A percentile compares a stretch with the other conserved stretches of the same genome.
Evolutionary conservation across 257 asterid species (phyloP).

Genomic region (Penstemon eatonii): DNA sequence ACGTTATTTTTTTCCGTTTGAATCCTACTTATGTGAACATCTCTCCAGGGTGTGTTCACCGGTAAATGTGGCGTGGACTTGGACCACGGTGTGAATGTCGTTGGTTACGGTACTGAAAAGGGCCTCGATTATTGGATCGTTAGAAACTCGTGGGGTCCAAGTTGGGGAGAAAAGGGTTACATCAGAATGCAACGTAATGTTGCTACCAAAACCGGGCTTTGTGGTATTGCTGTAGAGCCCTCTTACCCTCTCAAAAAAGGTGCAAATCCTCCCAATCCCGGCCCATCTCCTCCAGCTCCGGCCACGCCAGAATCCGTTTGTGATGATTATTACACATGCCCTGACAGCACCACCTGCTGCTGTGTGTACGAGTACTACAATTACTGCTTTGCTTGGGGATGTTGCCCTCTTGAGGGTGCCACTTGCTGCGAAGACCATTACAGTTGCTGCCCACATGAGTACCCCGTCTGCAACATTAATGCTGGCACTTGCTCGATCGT

Average conservation of each 20-base stretch:
- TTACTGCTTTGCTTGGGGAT: conserved; percentile 72
- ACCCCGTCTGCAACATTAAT: conserved; percentile 63
- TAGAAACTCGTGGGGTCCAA: conserved; percentile 73
- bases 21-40: neutral
- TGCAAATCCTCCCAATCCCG: conserved; percentile 67
- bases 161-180: conserved; percentile 83
- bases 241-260: conserved; percentile 75
- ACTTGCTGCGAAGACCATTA: conserved; percentile 73
- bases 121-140: conserved; percentile 72
- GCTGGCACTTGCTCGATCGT: conserved; percentile 80
- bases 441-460: conserved; percentile 86
- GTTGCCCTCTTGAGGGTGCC: conserved; percentile 81
- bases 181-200: conserved; percentile 68
- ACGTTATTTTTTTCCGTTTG: neutral
- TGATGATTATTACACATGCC: conserved; percentile 48
- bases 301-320: conserved; percentile 50
- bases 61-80: conserved; percentile 56
- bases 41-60: conserved; percentile 63
- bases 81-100: conserved; percentile 80
- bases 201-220: conserved; percentile 42
- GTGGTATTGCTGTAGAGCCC: conserved; percentile 70
- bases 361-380: conserved; percentile 46
- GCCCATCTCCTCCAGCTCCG: conserved; percentile 80
- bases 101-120: conserved; percentile 64
- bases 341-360: conserved; percentile 69